Evolutionary conservation across 1,284 basidiomycete genomes (phyloP).

Genomic region (Cutaneotrichosporon spelunceum): DNA sequence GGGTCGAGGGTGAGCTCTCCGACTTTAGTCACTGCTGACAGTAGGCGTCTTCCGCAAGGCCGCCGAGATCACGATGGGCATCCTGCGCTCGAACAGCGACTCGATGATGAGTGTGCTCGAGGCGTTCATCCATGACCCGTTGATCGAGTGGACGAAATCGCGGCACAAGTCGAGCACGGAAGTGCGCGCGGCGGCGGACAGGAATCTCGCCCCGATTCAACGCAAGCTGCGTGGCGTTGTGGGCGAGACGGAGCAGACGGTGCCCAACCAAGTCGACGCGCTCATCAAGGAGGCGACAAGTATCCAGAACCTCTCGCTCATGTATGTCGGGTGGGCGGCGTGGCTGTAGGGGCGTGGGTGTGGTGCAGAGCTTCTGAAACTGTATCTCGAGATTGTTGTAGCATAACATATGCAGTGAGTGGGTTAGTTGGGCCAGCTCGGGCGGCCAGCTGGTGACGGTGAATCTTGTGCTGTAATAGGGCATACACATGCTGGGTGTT

Average conservation of each 20-base stretch:
- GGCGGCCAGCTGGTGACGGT: no score
- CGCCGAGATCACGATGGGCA: constrained; percentile 84
- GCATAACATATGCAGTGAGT: not conserved
- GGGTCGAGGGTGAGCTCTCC: constrained; percentile 71
- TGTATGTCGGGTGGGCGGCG: constrained; percentile 72
- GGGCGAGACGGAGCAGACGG: constrained; percentile 58
- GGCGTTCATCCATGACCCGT: constrained; percentile 95
- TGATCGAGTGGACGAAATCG: constrained; percentile 92
- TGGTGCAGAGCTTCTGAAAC: not conserved
- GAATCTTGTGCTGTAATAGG: no score
- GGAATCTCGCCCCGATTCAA: constrained; percentile 72
- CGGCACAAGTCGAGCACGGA: constrained; percentile 26
- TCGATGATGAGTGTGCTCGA: constrained; percentile 94
- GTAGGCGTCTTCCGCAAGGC: constrained; percentile 85
- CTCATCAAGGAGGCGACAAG: constrained; percentile 84
- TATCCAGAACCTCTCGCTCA: constrained; percentile 60
- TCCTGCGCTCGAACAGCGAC: constrained; percentile 88
- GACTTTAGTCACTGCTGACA: not conserved
- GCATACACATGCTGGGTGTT: no score
- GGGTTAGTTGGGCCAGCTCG: no score
- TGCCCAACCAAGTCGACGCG: constrained; percentile 81
- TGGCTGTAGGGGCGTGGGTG: constrained; percentile 57
- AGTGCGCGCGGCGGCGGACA: constrained; percentile 64
- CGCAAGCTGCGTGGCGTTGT: constrained; percentile 74
- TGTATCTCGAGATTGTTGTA: constrained; percentile 9